A percentile compares a stretch with the other conserved stretches of the same genome.
These are phyloP conservation scores for Populus simonii DNA, from an alignment of 345 rosid genomes.

Conservation along the genomic window DNA sequence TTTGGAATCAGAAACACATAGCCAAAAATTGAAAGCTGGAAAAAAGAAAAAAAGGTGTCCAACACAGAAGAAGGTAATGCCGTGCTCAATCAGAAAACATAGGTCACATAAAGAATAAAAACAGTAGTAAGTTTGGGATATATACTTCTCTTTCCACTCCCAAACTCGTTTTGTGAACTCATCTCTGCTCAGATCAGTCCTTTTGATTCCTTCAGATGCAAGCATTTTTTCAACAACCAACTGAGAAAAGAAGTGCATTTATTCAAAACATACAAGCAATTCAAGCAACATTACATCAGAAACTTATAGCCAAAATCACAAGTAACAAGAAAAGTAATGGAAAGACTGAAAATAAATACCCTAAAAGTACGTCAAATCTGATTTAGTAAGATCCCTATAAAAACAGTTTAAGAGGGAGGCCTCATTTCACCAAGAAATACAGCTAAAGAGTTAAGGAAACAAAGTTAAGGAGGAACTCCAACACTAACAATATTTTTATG, in stretches of 20 bases:
- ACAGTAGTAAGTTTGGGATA: constrained; percentile 16
- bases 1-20: background rate
- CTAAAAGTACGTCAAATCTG: background rate
- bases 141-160: constrained; percentile 98
- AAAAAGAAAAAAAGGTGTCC: background rate
- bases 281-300: background rate
- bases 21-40: background rate
- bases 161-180: constrained; percentile 88
- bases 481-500: background rate
- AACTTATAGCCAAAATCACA: constrained; percentile 3
- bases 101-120: background rate
- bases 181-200: constrained; percentile 75
- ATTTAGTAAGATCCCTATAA: background rate
- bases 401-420: background rate
- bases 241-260: constrained; percentile 35
- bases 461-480: background rate
- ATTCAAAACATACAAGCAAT: constrained; percentile 14
- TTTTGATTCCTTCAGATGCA: constrained; percentile 83
- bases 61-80: background rate
- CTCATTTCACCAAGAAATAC: background rate
- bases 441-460: background rate
- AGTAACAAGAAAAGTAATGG: constrained; percentile 1
- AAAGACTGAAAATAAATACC: background rate
- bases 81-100: background rate
- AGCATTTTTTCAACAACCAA: constrained; percentile 97